Base-by-base conservation (phyloP, 345 rosid genomes). In the Hevea brasiliensis region DNA sequence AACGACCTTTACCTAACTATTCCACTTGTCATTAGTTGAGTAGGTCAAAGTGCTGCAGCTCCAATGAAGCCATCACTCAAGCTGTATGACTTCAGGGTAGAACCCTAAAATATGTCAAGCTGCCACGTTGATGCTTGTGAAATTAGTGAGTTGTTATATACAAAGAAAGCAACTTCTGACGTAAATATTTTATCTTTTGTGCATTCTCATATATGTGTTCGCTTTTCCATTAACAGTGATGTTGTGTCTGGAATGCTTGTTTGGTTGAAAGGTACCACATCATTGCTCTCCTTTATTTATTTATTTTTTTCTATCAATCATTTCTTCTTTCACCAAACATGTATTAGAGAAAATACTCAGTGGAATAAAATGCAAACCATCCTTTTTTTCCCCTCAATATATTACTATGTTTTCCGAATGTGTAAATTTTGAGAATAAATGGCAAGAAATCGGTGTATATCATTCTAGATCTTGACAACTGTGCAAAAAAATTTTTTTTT, bases 1-100 rank as follows among this genome's bases (percentile, higher is more conserved):
- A 65, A 73, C 32, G 83, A 83, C 83, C 69, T 72, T 57, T 79
- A 83, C 88, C 87, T 78, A 83, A 83, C 79, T 71, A 47, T 7
- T 44, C 82, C 84, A 73, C 84, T 48, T 75, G 72, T 37, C 7
- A 74, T 32, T 67, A 65, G 61, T 76, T 68, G 51, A 47, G 47
- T 2, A 24, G 72, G 72, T 67, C 74, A 68, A 67, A 70, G 23
- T 44, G 14, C 53, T 21, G 24, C 58, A 47, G 53, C 47, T 71
- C 65, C 59, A 23, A 57, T 61, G 69, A 48, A 32, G 55, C 51
- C 42, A 55, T 45, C 56, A 64, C 20, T 47, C 18, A 62, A 72
- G 55, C 50, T 66, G 62, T 62, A 44, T 58, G 41, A 61, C 53
- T 65, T 40, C 41, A 17, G 50, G 77, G 27, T 48, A 50, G 37